Conservation (phyloP, 2,329 filamentous ascomycete species). For the Trichoderma lentiforme region DNA sequence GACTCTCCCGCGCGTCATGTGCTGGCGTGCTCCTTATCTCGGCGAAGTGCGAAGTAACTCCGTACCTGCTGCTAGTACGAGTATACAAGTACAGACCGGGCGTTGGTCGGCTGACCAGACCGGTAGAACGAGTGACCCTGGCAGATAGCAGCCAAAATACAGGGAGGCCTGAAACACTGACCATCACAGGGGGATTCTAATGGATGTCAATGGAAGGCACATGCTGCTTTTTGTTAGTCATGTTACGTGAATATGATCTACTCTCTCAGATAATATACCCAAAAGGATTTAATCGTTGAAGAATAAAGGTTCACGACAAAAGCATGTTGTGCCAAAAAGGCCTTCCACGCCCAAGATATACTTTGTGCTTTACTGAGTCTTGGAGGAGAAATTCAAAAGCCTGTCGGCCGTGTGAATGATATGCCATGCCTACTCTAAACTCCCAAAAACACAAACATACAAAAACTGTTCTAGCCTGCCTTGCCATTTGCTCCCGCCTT, state of each 20-base stretch:
- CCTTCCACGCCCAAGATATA: not conserved
- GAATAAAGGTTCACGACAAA: not conserved
- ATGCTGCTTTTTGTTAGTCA: not conserved
- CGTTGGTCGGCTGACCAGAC: constrained; percentile 6
- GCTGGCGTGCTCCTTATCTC: constrained; percentile 6
- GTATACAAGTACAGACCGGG: not conserved
- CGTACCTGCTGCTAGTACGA: not conserved
- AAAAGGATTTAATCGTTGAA: not conserved
- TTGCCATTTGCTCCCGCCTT: constrained; percentile 8
- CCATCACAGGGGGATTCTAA: not conserved
- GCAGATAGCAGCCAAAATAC: not conserved
- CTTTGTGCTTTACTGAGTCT: not conserved
- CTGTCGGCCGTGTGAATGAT: constrained; percentile 5
- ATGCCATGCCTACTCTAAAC: constrained; percentile 19
- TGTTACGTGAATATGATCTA: not conserved
- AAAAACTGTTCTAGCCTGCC: constrained; percentile 15
- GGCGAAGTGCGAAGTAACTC: not conserved
- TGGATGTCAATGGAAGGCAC: not conserved
- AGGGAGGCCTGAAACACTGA: not conserved
- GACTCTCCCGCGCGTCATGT: constrained; percentile 17
- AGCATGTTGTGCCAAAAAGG: not conserved
- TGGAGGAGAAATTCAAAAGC: not conserved
- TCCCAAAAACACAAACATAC: constrained; percentile 11
- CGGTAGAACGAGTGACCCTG: not conserved
- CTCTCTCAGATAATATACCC: not conserved